Evolutionary conservation across 2,329 filamentous ascomycete genomes (phyloP).

Genomic region (Chrysoporthe austroafricana): DNA sequence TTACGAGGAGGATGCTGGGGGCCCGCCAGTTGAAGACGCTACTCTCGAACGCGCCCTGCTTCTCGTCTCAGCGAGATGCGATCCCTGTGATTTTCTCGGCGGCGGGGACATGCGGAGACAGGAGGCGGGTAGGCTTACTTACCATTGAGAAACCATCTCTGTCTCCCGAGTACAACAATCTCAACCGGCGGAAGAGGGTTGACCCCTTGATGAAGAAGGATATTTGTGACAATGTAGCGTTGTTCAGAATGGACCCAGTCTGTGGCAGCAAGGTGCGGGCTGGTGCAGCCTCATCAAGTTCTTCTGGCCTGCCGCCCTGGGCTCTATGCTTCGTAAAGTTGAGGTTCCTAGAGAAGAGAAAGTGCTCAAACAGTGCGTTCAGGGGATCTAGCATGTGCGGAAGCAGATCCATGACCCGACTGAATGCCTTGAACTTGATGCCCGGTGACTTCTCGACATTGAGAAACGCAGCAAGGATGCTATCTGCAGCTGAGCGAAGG

Average conservation of each 20-base stretch:
- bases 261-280: slow-evolving; percentile 51
- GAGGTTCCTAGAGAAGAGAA: slow-evolving; percentile 74
- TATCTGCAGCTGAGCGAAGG: slow-evolving; percentile 65
- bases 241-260: slow-evolving; percentile 64
- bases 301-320: slow-evolving; percentile 38
- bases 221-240: slow-evolving; percentile 68
- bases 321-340: slow-evolving; percentile 63
- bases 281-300: slow-evolving; percentile 13
- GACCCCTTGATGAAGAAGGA: slow-evolving; percentile 72
- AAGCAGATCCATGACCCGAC: slow-evolving; percentile 60
- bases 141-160: slow-evolving; percentile 73
- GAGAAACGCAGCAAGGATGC: slow-evolving; percentile 68
- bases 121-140: neutral
- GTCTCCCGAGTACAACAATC: slow-evolving; percentile 71
- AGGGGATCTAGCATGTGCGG: slow-evolving; percentile 72
- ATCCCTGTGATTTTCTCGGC: neutral
- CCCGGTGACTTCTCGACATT: slow-evolving; percentile 66
- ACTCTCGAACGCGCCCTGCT: slow-evolving; percentile 67
- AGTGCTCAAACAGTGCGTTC: slow-evolving; percentile 72
- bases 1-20: slow-evolving; percentile 72
- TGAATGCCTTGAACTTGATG: slow-evolving; percentile 65
- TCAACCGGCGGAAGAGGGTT: slow-evolving; percentile 67
- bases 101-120: neutral
- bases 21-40: slow-evolving; percentile 79
- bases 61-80: neutral